These are phyloP conservation scores for Nemania abortiva DNA, from an alignment of 2,329 filamentous ascomycete species.

Conservation along the genomic window DNA sequence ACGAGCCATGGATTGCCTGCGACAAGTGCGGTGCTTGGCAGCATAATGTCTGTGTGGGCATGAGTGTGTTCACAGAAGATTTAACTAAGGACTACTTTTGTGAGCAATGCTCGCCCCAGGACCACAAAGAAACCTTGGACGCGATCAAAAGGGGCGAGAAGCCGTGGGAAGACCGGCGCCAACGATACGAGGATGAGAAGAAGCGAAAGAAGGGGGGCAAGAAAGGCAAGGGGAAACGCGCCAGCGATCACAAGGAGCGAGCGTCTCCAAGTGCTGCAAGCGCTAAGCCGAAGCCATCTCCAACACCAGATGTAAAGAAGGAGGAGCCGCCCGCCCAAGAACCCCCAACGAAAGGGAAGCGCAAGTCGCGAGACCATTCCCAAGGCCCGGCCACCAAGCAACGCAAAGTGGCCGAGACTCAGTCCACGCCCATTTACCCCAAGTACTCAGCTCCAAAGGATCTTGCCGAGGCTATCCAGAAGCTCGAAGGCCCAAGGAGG, in stretches of 20 bases:
- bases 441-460: conserved; percentile 65
- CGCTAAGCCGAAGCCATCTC: conserved; percentile 55
- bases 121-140: conserved; percentile 83
- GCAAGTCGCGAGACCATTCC: conserved; percentile 69
- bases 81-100: conserved; percentile 90
- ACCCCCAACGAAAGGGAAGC: conserved; percentile 61
- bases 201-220: conserved; percentile 71
- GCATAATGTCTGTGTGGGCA: conserved; percentile 94
- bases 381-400: conserved; percentile 63
- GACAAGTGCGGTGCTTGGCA: conserved; percentile 95
- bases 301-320: conserved; percentile 51
- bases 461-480: conserved; percentile 62
- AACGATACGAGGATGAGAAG: conserved; percentile 72
- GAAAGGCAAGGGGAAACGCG: conserved; percentile 72
- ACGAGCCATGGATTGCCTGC: conserved; percentile 95
- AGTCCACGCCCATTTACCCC: conserved; percentile 53
- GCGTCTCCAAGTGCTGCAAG: conserved; percentile 57
- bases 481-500: conserved; percentile 73
- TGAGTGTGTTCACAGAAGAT: conserved; percentile 81
- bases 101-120: conserved; percentile 86
- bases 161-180: conserved; percentile 82
- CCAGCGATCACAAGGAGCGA: conserved; percentile 71
- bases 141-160: conserved; percentile 84
- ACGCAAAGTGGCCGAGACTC: conserved; percentile 67
- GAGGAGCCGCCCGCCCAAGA: conserved; percentile 57